A percentile compares a stretch with the other conserved stretches of the same genome.
These are phyloP conservation scores for Phytophthora brassicae DNA, from an alignment of 352 stramenopile genomes.

Conservation along the genomic window DNA sequence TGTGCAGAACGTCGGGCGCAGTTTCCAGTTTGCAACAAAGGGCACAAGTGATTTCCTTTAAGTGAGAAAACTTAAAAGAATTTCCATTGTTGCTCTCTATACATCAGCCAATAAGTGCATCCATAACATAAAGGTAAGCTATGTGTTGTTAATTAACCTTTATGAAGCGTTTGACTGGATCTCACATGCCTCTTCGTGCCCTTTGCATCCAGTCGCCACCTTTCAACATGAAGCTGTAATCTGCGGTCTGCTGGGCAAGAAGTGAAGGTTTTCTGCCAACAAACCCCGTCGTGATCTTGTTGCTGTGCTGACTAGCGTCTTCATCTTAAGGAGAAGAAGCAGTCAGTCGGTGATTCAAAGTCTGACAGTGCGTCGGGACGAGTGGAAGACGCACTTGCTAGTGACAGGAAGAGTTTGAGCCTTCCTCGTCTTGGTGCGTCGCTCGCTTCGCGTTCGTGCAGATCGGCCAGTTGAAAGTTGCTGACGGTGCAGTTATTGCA, in stretches of 20 bases:
- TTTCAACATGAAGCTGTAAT: neutral
- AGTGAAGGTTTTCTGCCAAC: neutral
- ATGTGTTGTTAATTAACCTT: neutral
- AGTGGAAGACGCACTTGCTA: neutral
- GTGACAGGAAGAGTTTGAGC: slow-evolving; percentile 15
- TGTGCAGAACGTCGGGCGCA: slow-evolving; percentile 30
- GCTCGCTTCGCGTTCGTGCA: slow-evolving; percentile 6
- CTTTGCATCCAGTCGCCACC: neutral
- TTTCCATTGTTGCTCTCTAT: no score
- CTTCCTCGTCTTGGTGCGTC: slow-evolving; percentile 4
- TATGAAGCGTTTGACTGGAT: neutral
- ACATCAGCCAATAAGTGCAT: neutral
- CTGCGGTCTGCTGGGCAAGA: slow-evolving; percentile 6
- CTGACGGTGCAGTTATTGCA: neutral
- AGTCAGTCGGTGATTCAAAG: slow-evolving; percentile 5
- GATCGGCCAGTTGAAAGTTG: slow-evolving; percentile 8
- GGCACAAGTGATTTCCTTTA: slow-evolving; percentile 14
- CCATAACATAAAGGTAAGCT: slow-evolving; percentile 1
- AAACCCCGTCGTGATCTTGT: neutral
- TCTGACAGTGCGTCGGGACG: slow-evolving; percentile 4
- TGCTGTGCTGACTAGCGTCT: neutral
- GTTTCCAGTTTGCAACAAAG: slow-evolving; percentile 35
- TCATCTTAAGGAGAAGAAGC: neutral
- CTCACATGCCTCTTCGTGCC: slow-evolving; percentile 2
- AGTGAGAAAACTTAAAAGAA: neutral